These are phyloP conservation scores for Brassica hybrid DNA, from an alignment of 441 rosid species.

Conservation along the genomic window DNA sequence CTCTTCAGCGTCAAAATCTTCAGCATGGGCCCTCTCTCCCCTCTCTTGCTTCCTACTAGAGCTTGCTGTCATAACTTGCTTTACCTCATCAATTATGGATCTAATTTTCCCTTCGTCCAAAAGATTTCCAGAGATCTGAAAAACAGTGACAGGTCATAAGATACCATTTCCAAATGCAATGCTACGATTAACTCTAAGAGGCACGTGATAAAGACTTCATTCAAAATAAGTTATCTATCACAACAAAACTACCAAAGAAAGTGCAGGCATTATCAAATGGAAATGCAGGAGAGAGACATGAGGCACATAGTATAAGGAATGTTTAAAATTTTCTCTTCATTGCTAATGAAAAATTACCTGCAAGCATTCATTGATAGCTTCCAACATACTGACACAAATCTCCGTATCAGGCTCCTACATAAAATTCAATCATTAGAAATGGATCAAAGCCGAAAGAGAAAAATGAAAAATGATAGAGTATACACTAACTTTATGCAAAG, in stretches of 20 bases:
- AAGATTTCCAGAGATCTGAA: slow-evolving; percentile 83
- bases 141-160: slow-evolving; percentile 34
- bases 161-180: background rate
- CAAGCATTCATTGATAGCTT: slow-evolving; percentile 91
- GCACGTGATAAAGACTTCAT: background rate
- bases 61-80: slow-evolving; percentile 96
- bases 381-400: slow-evolving; percentile 96
- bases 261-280: slow-evolving; percentile 1
- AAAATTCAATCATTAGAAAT: slow-evolving; percentile 29
- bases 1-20: slow-evolving; percentile 99
- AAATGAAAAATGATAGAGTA: slow-evolving; percentile 7
- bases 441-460: slow-evolving; percentile 6
- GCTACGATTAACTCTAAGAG: background rate
- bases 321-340: background rate
- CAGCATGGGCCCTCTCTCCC: slow-evolving; percentile 94
- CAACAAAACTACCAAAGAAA: slow-evolving; percentile 15
- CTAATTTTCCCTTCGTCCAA: slow-evolving; percentile 90
- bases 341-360: slow-evolving; percentile 59
- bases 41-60: slow-evolving; percentile 92
- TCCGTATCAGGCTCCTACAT: slow-evolving; percentile 99
- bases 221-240: slow-evolving; percentile 3
- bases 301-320: background rate
- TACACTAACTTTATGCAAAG: slow-evolving; percentile 84
- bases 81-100: slow-evolving; percentile 90
- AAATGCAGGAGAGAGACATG: background rate